These are phyloP conservation scores for Tilletiaria anomala DNA, from an alignment of 1,284 basidiomycete species.

Conservation along the genomic window DNA sequence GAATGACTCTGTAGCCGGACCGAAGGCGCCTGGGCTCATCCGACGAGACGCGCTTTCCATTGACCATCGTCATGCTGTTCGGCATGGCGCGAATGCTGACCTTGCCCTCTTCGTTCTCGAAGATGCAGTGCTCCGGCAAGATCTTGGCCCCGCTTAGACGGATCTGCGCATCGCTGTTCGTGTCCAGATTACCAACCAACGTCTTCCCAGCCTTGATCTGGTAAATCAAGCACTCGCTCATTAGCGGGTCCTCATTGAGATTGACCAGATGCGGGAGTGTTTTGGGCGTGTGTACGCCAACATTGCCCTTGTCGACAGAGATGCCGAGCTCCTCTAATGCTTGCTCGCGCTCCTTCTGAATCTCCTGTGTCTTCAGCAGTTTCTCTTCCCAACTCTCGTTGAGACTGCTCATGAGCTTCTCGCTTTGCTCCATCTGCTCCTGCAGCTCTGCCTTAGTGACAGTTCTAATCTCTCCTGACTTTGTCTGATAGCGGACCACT, in stretches of 20 bases:
- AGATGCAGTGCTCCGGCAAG: slow-evolving; percentile 75
- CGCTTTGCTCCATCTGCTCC: slow-evolving; percentile 87
- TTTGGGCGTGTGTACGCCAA: slow-evolving; percentile 96
- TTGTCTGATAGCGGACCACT: slow-evolving; percentile 83
- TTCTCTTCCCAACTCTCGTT: slow-evolving; percentile 99
- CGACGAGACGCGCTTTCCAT: slow-evolving; percentile 52
- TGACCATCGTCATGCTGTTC: slow-evolving; percentile 68
- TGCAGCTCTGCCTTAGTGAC: slow-evolving; percentile 93
- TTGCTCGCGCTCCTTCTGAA: slow-evolving; percentile 90
- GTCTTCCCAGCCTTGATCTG: slow-evolving; percentile 81
- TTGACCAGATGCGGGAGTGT: slow-evolving; percentile 43
- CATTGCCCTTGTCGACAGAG: slow-evolving; percentile 85
- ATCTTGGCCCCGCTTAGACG: slow-evolving; percentile 85
- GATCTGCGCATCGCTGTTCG: slow-evolving; percentile 45
- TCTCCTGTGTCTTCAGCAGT: slow-evolving; percentile 74
- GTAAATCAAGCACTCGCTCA: slow-evolving; percentile 48
- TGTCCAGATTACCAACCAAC: slow-evolving; percentile 43
- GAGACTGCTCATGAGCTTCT: slow-evolving; percentile 88
- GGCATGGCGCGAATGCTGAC: slow-evolving; percentile 66
- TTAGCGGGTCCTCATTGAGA: slow-evolving; percentile 41
- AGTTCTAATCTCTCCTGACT: slow-evolving; percentile 81
- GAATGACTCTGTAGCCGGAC: slow-evolving; percentile 87
- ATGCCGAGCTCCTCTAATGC: slow-evolving; percentile 94
- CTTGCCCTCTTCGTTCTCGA: slow-evolving; percentile 77
- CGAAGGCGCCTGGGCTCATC: slow-evolving; percentile 46